Evolutionary conservation across 371 early-diverging fungal genomes (phyloP), one percentile per base, ranked within the genome.

Genomic region (Smittium mucronatum): DNA sequence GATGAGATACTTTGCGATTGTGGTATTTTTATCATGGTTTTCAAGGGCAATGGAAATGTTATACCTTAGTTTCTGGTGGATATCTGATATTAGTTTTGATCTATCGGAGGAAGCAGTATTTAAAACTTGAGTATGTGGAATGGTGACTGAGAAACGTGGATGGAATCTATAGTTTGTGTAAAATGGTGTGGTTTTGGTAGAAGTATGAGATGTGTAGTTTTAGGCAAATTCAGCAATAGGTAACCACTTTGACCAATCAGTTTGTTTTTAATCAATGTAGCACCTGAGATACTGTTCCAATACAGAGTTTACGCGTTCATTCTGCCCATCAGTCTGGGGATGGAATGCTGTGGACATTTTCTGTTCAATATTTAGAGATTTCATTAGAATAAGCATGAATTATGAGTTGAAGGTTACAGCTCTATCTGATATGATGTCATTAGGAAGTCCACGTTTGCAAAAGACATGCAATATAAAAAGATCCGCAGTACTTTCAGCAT

Each of bases 161-260:
- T 80, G 57, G 31, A 64, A 78, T 2, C 74, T 74, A 73, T 74
- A 77, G 58, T 73, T 75, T 31, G 76, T 25, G 28, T 47, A 74
- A 67, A 79, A 79, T 0, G 81, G 80, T n/a, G 73, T 25, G 34
- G 58, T 33, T 26, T 66, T 58, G 1, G 70, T 79, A 0, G 69
- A 36, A n/a, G 34, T 26, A 36, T 74, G 69, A 16, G 33, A 2
- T 26, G 73, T 36, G 57, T 77, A 72, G 68, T 82, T 82, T 70
- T 74, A 78, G 0, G 73, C 66, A 31, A 81, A 79, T 57, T 82
- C 83, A 2, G 73, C 81, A 0, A 72, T 26, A 1, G 75, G 75
- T 1, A 82, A 70, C 11, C 70, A 64, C 0, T 32, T 57, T 0
- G 31, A 16, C 82, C 80, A 82, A 64, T 82, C 35, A 32, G 25